Percentiles rank a stretch among this genome's conserved stretches.
phyloP scores from a whole-genome alignment of 257 asterid genomes.

The Ilex asprella region DNA sequence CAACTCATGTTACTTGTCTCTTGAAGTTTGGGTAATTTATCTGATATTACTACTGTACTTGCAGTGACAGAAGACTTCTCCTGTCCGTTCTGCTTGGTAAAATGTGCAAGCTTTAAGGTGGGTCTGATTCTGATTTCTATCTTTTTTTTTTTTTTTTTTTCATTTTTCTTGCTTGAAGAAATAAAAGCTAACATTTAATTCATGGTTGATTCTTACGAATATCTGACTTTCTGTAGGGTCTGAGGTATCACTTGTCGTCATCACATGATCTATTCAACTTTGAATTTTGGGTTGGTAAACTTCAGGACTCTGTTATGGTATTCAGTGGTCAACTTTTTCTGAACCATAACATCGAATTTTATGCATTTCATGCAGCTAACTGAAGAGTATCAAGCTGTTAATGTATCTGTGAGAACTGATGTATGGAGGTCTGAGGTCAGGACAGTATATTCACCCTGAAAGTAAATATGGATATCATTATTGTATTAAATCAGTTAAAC shows the following conservation, averaged over 20 bases:
- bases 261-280: slow-evolving; percentile 89
- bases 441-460: slow-evolving; percentile 8
- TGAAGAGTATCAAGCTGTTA: slow-evolving; percentile 93
- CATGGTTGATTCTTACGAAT: slow-evolving; percentile 17
- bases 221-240: slow-evolving; percentile 51
- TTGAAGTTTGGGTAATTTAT: slow-evolving; percentile 17
- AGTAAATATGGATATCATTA: slow-evolving; percentile 1
- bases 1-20: neutral
- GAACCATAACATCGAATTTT: slow-evolving; percentile 11
- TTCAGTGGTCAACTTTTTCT: slow-evolving; percentile 3
- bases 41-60: slow-evolving; percentile 24
- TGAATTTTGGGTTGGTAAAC: slow-evolving; percentile 94
- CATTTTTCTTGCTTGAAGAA: neutral
- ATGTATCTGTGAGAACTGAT: slow-evolving; percentile 80
- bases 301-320: slow-evolving; percentile 8
- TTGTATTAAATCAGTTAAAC: neutral
- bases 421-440: slow-evolving; percentile 90
- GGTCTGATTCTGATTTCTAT: slow-evolving; percentile 13
- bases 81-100: slow-evolving; percentile 97
- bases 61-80: slow-evolving; percentile 98
- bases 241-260: slow-evolving; percentile 74
- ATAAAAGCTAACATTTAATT: neutral
- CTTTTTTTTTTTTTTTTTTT: slow-evolving; percentile 4
- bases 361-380: slow-evolving; percentile 50
- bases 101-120: slow-evolving; percentile 96